Percentiles rank a stretch among this genome's conserved stretches.
phyloP scores from a whole-genome alignment of 2,329 filamentous ascomycete genomes.

The Alternaria novae-zelandiae region DNA sequence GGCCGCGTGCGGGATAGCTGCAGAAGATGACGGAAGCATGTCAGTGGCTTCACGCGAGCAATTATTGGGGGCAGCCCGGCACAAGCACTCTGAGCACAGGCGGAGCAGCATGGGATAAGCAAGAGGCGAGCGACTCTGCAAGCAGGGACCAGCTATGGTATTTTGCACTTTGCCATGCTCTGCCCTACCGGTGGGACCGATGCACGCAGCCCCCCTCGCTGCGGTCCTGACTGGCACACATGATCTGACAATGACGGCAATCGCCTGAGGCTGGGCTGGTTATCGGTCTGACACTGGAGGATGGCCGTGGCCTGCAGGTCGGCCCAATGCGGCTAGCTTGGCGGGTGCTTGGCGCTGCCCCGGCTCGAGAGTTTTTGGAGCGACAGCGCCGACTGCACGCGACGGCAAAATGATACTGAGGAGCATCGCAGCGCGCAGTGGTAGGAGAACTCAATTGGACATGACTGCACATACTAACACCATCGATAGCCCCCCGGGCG shows the following conservation, averaged over 20 bases:
- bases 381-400: constrained; percentile 5
- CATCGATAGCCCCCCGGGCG: constrained; percentile 46
- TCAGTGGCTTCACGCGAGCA: constrained; percentile 13
- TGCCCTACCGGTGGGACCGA: constrained; percentile 12
- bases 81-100: constrained; percentile 1
- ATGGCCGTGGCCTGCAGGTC: not conserved
- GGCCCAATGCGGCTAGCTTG: not conserved
- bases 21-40: constrained; percentile 13
- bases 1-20: constrained; percentile 14
- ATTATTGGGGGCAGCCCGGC: constrained; percentile 1
- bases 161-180: constrained; percentile 11
- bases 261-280: not conserved
- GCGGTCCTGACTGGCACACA: not conserved
- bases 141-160: constrained; percentile 11
- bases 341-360: constrained; percentile 1
- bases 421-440: constrained; percentile 49
- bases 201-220: constrained; percentile 5
- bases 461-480: not conserved
- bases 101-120: constrained; percentile 1
- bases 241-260: not conserved
- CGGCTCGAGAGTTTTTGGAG: constrained; percentile 9
- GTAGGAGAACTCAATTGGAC: constrained; percentile 25
- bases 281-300: constrained; percentile 1
- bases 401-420: constrained; percentile 51
- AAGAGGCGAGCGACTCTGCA: not conserved